phyloP scores from a whole-genome alignment of 2,329 filamentous ascomycete genomes.

The Podosphaera fusca region DNA sequence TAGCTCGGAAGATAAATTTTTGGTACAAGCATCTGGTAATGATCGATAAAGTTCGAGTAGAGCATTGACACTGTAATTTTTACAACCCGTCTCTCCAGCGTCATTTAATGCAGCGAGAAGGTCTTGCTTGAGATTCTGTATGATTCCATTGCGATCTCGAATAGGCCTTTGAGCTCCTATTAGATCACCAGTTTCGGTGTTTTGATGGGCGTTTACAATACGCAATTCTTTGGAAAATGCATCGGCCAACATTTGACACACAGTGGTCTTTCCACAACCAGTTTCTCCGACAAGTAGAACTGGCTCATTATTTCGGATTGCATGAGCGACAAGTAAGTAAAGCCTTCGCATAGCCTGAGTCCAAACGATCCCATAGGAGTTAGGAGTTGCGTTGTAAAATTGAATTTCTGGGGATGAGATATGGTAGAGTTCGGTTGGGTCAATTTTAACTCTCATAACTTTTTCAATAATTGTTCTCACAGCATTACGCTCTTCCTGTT shows the following conservation, averaged over 20 bases:
- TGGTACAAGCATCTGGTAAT: conserved; percentile 24
- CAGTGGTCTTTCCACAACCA: conserved; percentile 91
- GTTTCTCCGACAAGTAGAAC: conserved; percentile 91
- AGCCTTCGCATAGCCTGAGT: conserved; percentile 83
- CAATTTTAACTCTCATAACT: conserved; percentile 68
- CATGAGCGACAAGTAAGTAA: conserved; percentile 71
- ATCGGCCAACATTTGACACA: conserved; percentile 78
- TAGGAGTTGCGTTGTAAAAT: conserved; percentile 22
- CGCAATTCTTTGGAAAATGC: conserved; percentile 53
- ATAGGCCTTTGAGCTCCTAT: conserved; percentile 89
- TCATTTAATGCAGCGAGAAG: conserved; percentile 24
- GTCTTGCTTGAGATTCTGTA: conserved; percentile 40
- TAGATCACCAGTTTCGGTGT: conserved; percentile 89
- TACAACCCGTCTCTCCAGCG: conserved; percentile 24
- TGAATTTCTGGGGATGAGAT: conserved; percentile 30
- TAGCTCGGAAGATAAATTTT: conserved; percentile 10
- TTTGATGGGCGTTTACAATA: conserved; percentile 93
- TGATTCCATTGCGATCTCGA: conserved; percentile 55
- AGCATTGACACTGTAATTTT: conserved; percentile 35
- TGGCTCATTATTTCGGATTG: conserved; percentile 74
- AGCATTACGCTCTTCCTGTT: conserved; percentile 59
- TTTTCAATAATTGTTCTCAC: conserved; percentile 78
- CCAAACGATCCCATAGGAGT: conserved; percentile 59
- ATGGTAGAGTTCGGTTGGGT: conserved; percentile 54
- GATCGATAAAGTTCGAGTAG: conserved; percentile 23